phyloP scores from a whole-genome alignment of 495 filamentous ascomycete genomes.

The Amphirosellinia nigrospora region DNA sequence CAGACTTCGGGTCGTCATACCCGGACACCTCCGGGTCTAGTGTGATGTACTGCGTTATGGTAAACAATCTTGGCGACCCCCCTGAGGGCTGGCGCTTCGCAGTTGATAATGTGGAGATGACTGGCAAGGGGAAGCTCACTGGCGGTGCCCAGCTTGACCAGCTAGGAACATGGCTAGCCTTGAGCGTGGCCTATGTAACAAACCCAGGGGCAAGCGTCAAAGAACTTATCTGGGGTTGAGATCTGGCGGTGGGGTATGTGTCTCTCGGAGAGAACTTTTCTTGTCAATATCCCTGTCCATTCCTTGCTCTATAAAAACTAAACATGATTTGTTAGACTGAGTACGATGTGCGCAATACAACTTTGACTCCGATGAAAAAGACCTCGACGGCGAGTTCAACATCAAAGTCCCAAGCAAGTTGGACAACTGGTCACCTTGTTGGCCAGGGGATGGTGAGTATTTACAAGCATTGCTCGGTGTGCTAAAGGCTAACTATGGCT shows the following conservation, averaged over 20 bases:
- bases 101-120: not conserved
- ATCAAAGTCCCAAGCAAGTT: not conserved
- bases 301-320: not conserved
- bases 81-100: not conserved
- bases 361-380: not conserved
- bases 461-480: not conserved
- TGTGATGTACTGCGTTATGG: not conserved
- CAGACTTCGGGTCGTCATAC: not conserved
- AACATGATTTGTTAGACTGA: not conserved
- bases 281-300: not conserved
- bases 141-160: not conserved
- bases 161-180: not conserved
- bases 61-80: not conserved
- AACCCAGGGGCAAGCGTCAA: not conserved
- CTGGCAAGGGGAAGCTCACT: not conserved
- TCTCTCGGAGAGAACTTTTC: not conserved
- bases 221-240: not conserved
- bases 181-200: not conserved
- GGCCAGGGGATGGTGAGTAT: not conserved
- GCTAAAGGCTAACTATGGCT: not conserved
- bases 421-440: not conserved
- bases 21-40: not conserved
- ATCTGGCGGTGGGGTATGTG: not conserved
- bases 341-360: not conserved
- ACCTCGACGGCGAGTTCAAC: not conserved